phyloP scores from a whole-genome alignment of 441 rosid genomes.

The Aleurites moluccanus region DNA sequence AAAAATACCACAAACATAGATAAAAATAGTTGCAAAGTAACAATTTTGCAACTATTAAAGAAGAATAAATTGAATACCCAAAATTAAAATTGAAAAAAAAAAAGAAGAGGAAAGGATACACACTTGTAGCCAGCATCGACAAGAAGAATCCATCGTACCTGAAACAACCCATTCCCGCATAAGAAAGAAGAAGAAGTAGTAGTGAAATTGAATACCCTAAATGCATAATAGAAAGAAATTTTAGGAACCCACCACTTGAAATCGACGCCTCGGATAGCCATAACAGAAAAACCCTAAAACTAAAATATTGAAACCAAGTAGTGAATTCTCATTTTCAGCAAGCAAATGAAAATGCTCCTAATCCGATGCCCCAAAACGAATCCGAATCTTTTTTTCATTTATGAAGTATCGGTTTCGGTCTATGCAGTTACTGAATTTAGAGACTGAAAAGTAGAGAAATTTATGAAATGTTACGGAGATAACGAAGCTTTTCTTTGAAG shows the following conservation, averaged over 20 bases:
- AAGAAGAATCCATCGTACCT: conserved; percentile 99
- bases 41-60: not conserved
- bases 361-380: conserved; percentile 17
- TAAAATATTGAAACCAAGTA: not conserved
- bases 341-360: conserved; percentile 7
- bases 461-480: not conserved
- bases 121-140: conserved; percentile 98
- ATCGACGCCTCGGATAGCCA: conserved; percentile 91
- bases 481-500: not conserved
- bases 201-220: not conserved
- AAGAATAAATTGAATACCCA: not conserved
- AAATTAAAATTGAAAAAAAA: not conserved
- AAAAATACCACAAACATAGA: no score
- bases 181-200: not conserved
- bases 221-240: not conserved
- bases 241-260: conserved; percentile 73
- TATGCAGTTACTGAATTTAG: not conserved
- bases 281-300: conserved; percentile 29
- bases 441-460: not conserved
- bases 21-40: no score
- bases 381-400: conserved; percentile 14
- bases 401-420: no score
- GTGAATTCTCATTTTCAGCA: conserved; percentile 18
- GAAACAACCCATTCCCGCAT: conserved; percentile 30
- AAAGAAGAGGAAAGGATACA: conserved; percentile 67